phyloP scores from a whole-genome alignment of 2,329 filamentous ascomycete genomes.

The Fusarium staphyleae region DNA sequence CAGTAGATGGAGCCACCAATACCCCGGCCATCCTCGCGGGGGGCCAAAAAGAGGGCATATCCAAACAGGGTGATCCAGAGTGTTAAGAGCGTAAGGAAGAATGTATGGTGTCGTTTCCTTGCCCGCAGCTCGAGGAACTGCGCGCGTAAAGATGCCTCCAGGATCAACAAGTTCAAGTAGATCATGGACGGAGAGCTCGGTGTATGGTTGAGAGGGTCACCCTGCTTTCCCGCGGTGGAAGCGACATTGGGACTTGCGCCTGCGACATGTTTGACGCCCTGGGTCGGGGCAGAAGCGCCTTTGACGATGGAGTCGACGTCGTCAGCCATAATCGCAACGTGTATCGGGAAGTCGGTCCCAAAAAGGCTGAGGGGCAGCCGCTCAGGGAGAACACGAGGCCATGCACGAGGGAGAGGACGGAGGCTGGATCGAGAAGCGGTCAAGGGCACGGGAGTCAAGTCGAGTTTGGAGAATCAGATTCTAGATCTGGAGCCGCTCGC shows the following conservation, averaged over 20 bases:
- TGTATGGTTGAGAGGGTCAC: conserved; percentile 78
- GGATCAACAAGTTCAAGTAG: conserved; percentile 96
- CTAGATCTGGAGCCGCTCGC: conserved; percentile 1
- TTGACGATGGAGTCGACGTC: conserved; percentile 90
- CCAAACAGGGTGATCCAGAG: conserved; percentile 85
- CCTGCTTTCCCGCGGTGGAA: conserved; percentile 54
- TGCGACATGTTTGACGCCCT: conserved; percentile 52
- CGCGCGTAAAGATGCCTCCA: conserved; percentile 90
- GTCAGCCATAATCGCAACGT: conserved; percentile 60
- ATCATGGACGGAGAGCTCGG: conserved; percentile 96
- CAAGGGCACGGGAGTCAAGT: conserved; percentile 12
- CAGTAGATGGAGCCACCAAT: conserved; percentile 95
- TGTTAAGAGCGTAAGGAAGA: conserved; percentile 82
- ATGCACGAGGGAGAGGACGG: conserved; percentile 26
- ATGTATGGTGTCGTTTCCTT: conserved; percentile 88
- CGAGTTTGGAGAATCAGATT: conserved; percentile 1
- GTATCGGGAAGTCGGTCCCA: conserved; percentile 5
- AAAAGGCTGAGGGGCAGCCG: conserved; percentile 36
- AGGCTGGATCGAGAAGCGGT: conserved; percentile 15
- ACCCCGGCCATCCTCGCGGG: conserved; percentile 91
- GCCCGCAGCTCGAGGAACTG: conserved; percentile 92
- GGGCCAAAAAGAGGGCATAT: conserved; percentile 92
- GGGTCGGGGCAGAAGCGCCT: conserved; percentile 75
- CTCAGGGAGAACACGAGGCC: conserved; percentile 33
- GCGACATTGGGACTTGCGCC: conserved; percentile 52